phyloP scores from a whole-genome alignment of 1,139 yeast genomes.

The Saccharomyces hybrid region DNA sequence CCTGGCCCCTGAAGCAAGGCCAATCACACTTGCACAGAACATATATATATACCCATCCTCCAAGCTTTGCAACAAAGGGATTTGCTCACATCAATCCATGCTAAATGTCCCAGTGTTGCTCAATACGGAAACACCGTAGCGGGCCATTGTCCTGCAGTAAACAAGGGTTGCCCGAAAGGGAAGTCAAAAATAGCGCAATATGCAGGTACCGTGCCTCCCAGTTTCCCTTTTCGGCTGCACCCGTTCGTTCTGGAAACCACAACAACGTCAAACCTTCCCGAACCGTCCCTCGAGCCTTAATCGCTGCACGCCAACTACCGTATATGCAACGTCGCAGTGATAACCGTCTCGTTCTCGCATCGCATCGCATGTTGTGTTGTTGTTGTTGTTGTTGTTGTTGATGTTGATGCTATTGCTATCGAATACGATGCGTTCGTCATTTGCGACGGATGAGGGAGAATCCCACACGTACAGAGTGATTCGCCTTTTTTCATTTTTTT shows the following conservation, averaged over 20 bases:
- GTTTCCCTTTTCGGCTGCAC: constrained; percentile 1
- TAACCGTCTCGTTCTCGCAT: not conserved
- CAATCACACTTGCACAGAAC: not conserved
- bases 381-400: not conserved
- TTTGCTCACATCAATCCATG: not conserved
- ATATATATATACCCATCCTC: not conserved
- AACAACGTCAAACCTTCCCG: not conserved
- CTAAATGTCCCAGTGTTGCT: not conserved
- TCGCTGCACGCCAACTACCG: not conserved
- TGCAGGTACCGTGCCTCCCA: constrained; percentile 6
- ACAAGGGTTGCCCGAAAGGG: constrained; percentile 8
- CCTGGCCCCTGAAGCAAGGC: not conserved
- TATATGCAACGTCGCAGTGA: not conserved
- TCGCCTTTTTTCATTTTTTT: not conserved
- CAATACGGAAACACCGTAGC: not conserved
- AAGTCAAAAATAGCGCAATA: constrained; percentile 4
- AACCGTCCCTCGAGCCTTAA: not conserved
- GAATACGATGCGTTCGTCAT: not conserved
- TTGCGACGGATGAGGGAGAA: not conserved
- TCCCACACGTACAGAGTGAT: not conserved
- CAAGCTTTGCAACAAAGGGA: not conserved
- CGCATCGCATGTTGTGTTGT: not conserved
- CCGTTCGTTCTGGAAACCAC: constrained; percentile 1
- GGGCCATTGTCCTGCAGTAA: constrained; percentile 6
- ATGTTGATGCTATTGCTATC: not conserved